phyloP scores from a whole-genome alignment of 2,329 filamentous ascomycete species.

The Colletotrichum acutatum region DNA sequence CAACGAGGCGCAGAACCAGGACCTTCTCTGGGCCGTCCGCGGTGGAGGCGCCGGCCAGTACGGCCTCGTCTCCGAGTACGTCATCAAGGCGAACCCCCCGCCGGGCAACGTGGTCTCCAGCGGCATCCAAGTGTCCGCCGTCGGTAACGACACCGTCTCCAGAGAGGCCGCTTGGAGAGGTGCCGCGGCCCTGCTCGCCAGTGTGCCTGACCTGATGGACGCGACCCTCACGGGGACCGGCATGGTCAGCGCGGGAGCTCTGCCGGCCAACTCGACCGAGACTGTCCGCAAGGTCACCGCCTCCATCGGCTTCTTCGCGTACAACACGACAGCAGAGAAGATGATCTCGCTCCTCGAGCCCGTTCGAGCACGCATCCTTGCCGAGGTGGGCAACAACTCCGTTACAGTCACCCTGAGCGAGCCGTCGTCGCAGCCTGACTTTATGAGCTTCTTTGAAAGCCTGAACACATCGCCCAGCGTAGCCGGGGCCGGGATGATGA shows the following conservation, averaged over 20 bases:
- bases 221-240: slow-evolving; percentile 8
- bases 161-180: slow-evolving; percentile 12
- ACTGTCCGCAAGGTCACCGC: background rate
- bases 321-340: slow-evolving; percentile 12
- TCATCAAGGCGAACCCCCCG: slow-evolving; percentile 15
- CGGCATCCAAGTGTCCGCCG: background rate
- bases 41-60: slow-evolving; percentile 65
- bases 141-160: background rate
- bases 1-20: slow-evolving; percentile 55
- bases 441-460: slow-evolving; percentile 20
- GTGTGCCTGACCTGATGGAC: slow-evolving; percentile 21
- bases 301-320: slow-evolving; percentile 21
- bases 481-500: slow-evolving; percentile 14
- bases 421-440: slow-evolving; percentile 1
- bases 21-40: slow-evolving; percentile 68
- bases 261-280: background rate
- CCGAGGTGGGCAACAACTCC: slow-evolving; percentile 10
- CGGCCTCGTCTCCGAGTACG: slow-evolving; percentile 54
- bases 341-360: background rate
- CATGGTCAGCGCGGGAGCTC: background rate
- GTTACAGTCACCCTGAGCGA: slow-evolving; percentile 15
- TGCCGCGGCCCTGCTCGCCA: slow-evolving; percentile 4
- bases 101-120: slow-evolving; percentile 23
- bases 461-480: slow-evolving; percentile 3
- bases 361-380: slow-evolving; percentile 13